phyloP scores from a whole-genome alignment of 2,329 filamentous ascomycete species.

The Hypomyces rosellus region DNA sequence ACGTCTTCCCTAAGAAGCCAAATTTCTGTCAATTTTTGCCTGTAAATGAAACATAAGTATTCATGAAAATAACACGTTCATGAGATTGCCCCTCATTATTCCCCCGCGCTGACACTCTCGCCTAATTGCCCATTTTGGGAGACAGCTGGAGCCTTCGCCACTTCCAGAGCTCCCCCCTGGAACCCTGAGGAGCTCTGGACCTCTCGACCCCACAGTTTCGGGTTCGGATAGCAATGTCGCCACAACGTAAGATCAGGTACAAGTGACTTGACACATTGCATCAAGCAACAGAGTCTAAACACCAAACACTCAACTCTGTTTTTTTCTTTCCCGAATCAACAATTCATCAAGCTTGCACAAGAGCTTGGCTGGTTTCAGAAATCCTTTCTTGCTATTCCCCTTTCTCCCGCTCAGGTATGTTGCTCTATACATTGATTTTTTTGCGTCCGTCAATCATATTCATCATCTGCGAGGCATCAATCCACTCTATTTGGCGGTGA shows the following conservation, averaged over 20 bases:
- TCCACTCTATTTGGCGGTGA: not conserved
- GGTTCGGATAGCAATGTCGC: too few species aligned
- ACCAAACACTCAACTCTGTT: not conserved
- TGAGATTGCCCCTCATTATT: conserved; percentile 18
- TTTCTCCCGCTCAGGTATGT: conserved; percentile 18
- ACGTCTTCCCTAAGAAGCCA: too few species aligned
- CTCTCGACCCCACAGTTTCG: too few species aligned
- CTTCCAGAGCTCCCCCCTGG: too few species aligned
- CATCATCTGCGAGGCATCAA: not conserved
- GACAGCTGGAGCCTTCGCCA: too few species aligned
- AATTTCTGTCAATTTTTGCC: not conserved
- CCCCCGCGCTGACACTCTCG: conserved; percentile 4
- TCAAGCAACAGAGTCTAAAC: conserved; percentile 1
- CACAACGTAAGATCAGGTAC: not conserved
- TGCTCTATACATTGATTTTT: not conserved
- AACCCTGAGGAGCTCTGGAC: too few species aligned
- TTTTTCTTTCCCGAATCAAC: conserved; percentile 1
- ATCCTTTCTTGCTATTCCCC: conserved; percentile 2
- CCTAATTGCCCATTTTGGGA: not conserved
- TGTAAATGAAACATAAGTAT: not conserved
- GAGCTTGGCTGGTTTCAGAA: conserved; percentile 3
- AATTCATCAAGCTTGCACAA: conserved; percentile 1
- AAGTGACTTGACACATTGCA: conserved; percentile 27
- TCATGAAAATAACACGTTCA: not conserved
- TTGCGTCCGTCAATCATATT: not conserved